These are phyloP conservation scores for Trypanosomatidae sp. DNA, from an alignment of 208 protist genomes.

Conservation along the genomic window DNA sequence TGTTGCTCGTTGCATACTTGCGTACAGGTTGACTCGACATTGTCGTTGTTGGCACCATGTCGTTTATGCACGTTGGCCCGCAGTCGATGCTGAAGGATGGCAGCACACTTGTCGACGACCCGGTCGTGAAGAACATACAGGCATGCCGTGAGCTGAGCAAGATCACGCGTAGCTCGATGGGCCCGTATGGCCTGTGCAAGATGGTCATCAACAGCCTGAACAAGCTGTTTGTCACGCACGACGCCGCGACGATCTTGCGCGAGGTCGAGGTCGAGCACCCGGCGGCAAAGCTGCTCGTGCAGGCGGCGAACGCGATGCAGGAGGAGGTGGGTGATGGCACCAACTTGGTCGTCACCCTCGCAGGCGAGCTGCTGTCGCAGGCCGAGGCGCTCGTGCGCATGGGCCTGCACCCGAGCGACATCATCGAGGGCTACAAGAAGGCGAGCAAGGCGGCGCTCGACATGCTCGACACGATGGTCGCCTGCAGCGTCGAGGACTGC, in stretches of 20 bases:
- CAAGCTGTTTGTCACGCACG: conserved; percentile 99
- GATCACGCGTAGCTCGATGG: conserved; percentile 96
- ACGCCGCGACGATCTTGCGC: conserved; percentile 98
- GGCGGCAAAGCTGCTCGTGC: conserved; percentile 98
- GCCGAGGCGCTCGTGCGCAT: conserved; percentile 95
- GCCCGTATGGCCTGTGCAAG: conserved; percentile 99
- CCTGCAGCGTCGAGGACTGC: conserved; percentile 68
- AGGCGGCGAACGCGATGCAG: conserved; percentile 98
- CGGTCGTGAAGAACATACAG: conserved; percentile 97
- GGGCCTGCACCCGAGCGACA: conserved; percentile 97
- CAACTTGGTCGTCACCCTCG: conserved; percentile 98
- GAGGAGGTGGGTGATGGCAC: conserved; percentile 98
- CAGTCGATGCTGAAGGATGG: conserved; percentile 89
- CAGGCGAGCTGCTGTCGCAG: conserved; percentile 96
- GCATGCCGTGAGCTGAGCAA: conserved; percentile 95
- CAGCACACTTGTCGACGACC: conserved; percentile 90
- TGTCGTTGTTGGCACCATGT: conserved; percentile 36
- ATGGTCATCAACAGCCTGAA: conserved; percentile 99
- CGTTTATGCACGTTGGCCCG: conserved; percentile 84
- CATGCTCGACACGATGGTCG: conserved; percentile 70
- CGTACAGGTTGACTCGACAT: background rate
- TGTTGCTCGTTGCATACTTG: background rate
- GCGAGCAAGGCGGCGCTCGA: conserved; percentile 89
- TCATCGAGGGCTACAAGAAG: conserved; percentile 97
- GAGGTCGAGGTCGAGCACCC: conserved; percentile 99